A percentile compares a stretch with the other conserved stretches of the same genome.
phyloP scores from a whole-genome alignment of 1,284 basidiomycete species.

The Paramarasmius palmivorus region DNA sequence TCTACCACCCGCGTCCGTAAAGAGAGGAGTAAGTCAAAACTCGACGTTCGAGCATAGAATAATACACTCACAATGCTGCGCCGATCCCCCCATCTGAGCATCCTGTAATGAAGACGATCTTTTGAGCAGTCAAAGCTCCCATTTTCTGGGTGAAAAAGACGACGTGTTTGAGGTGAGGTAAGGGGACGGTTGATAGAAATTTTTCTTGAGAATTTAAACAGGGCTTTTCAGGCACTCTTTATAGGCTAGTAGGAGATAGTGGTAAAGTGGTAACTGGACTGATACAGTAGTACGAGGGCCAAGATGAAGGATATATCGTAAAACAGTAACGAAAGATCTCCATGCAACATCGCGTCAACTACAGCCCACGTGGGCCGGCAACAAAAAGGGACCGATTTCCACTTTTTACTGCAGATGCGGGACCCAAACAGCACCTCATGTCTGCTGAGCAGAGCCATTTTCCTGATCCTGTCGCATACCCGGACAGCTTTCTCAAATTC shows the following conservation, averaged over 20 bases:
- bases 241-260: not conserved
- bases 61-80: conserved; percentile 33
- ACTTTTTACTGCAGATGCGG: no score
- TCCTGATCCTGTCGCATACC: no score
- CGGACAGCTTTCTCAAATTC: no score
- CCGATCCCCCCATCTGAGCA: conserved; percentile 47
- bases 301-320: no score
- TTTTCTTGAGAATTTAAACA: not conserved
- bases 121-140: not conserved
- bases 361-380: no score
- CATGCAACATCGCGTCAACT: no score
- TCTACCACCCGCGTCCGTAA: not conserved
- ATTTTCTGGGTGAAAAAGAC: not conserved
- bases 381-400: no score
- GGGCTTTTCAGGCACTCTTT: not conserved
- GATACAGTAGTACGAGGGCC: not conserved
- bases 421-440: no score
- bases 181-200: no score
- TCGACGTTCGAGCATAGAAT: not conserved
- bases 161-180: no score
- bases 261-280: not conserved
- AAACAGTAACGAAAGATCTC: no score
- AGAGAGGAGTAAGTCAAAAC: not conserved
- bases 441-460: no score
- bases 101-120: conserved; percentile 42